Conservation (phyloP, 257 asterid species). For the Salvia miltiorrhiza region DNA sequence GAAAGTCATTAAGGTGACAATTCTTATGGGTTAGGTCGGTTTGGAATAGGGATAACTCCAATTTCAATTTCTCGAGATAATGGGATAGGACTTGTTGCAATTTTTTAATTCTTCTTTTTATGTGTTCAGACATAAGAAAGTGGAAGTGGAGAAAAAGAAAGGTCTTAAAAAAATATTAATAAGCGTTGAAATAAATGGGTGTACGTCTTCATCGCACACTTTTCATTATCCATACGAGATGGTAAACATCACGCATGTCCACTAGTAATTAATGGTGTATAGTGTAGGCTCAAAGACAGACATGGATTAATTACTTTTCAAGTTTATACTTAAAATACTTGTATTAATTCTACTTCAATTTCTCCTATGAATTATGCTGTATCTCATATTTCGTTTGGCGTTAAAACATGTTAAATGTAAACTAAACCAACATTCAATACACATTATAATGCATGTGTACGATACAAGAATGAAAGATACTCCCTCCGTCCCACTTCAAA, state of each 20-base stretch:
- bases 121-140: not conserved
- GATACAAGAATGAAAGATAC: too few relatives aligned
- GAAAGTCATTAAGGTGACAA: slow-evolving; percentile 19
- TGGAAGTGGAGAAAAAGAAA: not conserved
- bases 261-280: not conserved
- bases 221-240: not conserved
- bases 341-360: too few relatives aligned
- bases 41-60: slow-evolving; percentile 22
- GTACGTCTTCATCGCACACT: not conserved
- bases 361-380: too few relatives aligned
- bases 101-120: too few relatives aligned
- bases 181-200: not conserved
- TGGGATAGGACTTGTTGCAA: not conserved
- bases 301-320: too few relatives aligned
- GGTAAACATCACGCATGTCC: not conserved
- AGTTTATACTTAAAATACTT: too few relatives aligned
- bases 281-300: too few relatives aligned
- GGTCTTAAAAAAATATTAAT: not conserved
- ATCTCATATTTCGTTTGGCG: too few relatives aligned
- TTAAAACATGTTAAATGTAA: too few relatives aligned
- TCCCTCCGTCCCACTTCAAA: too few relatives aligned
- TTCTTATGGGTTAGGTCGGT: not conserved
- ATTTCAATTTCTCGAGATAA: slow-evolving; percentile 23
- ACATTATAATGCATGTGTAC: too few relatives aligned
- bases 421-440: too few relatives aligned